Base-by-base conservation (phyloP, 2,329 filamentous ascomycete genomes). In the Dactylonectria macrodidyma region DNA sequence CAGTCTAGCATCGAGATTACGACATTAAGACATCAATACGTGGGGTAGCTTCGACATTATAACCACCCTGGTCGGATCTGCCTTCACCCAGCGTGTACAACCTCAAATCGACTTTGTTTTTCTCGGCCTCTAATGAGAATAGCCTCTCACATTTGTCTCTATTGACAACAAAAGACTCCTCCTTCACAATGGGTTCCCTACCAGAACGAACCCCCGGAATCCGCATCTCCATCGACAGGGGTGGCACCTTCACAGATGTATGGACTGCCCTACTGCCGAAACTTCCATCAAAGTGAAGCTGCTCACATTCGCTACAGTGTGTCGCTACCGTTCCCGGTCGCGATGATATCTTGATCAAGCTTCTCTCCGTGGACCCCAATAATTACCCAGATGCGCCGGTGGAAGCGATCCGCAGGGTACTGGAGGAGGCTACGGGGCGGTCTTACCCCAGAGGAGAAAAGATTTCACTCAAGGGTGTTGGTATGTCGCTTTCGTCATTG, bases 341-440 rank as follows among this genome's bases (percentile, higher is more conserved):
- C 22, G 89, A 95, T 79, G 92, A 95, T 77, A 87, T 94, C 58
- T 85, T 96, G 62, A 93, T 95, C 81, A 96, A 96, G 83, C 88
- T 97, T 1, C 89, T 97, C 19, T 97, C 94, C 2, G 94, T 95
- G 75, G 95, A 97, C 79, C 95, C 95, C 2, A 87, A 89, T 59
- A 97, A 97, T 83, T 97, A 97, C 82, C 86, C 91, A 14, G 95
- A 97, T 84, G 95, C 95, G 4, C 95, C 95, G 0, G 87, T 97
- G 14, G 95, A 97, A 84, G 94, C 94, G 33, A 97, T 97, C 77
- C 89, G 95, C n/a, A 90, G 95, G 60, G 90, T 97, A 59, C 89
- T 97, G 80, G 91, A 91, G 69, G 90, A 89, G 72, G 95, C 96
- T 79, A 89, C 90, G 1, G 86, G 88, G 62, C 86, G 87, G 63